phyloP scores from a whole-genome alignment of 768 basidiomycete genomes.

The Pholiota molesta region DNA sequence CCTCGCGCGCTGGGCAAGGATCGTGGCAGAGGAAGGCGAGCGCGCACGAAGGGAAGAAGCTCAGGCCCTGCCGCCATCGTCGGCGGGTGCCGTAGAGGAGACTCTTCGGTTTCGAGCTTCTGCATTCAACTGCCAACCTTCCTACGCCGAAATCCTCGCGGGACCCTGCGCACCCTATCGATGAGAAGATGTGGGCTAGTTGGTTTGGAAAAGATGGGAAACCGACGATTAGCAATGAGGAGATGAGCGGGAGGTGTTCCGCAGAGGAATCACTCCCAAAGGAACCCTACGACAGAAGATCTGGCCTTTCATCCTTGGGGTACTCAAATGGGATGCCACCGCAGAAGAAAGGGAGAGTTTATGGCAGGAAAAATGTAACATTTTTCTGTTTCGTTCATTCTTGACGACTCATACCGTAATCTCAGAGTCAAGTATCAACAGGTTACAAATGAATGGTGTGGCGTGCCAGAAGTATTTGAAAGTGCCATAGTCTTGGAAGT shows the following conservation, averaged over 20 bases:
- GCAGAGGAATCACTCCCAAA: slow-evolving; percentile 63
- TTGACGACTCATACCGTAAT: slow-evolving; percentile 4
- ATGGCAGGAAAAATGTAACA: slow-evolving; percentile 66
- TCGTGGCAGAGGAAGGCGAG: slow-evolving; percentile 98
- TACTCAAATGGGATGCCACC: slow-evolving; percentile 79
- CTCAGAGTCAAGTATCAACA: slow-evolving; percentile 68
- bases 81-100: slow-evolving; percentile 58
- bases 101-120: slow-evolving; percentile 82
- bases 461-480: slow-evolving; percentile 79
- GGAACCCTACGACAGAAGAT: slow-evolving; percentile 67
- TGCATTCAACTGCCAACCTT: slow-evolving; percentile 77
- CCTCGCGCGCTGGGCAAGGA: slow-evolving; percentile 94
- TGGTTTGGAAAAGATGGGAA: slow-evolving; percentile 81
- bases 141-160: slow-evolving; percentile 84
- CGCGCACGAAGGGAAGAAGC: slow-evolving; percentile 82
- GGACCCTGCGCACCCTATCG: slow-evolving; percentile 77
- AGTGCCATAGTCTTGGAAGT: slow-evolving; percentile 83
- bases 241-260: slow-evolving; percentile 81
- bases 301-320: slow-evolving; percentile 92
- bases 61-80: slow-evolving; percentile 59
- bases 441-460: slow-evolving; percentile 82
- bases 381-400: neutral
- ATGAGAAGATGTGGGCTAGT: slow-evolving; percentile 67
- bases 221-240: slow-evolving; percentile 65
- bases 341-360: slow-evolving; percentile 56